Evolutionary conservation across 1,139 yeast genomes (phyloP), one percentile per base, ranked within the genome.

Genomic region (Geotrichum candidum): DNA sequence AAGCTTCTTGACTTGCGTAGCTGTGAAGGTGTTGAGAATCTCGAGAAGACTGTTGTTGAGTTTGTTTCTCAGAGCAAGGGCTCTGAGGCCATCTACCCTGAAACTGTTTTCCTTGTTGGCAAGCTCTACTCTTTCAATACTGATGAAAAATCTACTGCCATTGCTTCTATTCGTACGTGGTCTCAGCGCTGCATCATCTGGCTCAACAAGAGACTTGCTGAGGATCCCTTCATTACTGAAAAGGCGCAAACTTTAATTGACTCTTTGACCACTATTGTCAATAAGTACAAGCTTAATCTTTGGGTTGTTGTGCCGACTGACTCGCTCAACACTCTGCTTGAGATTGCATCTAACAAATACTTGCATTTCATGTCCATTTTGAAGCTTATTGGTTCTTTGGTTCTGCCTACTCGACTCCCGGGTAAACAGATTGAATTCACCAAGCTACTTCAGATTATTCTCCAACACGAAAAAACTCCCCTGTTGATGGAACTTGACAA

Each of bases 281-380:
- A 59, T 51, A 53, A 57, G 41, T 54, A 63, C 53, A 54, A 57
- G 22, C 55, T 69, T 9, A 69, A 77, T n/a, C 64, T 84, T 10
- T 79, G 86, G 81, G 72, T 76, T 9, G 64, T 79, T 18, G 78
- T 84, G 13, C 82, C 87, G 2, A 68, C 73, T 5, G 70, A 78
- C 5, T 76, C 85, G 52, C 65, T 88, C 15, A 86, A 88, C 66
- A 77, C 96, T 0, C 88, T 88, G 66, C 73, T 89, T 46, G 95
- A 90, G 71, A 90, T 83, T 18, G 72, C 87, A 3, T 76, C 87
- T 29, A 74, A 76, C 3, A 70, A 74, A 55, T 88, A 90, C 87
- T 69, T 83, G 2, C 66, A 74, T n/a, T 69, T 74, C 22, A 69
- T 68, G 1, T 72, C 72, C 18, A 73, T 82, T 1, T 71, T 88